phyloP scores from a whole-genome alignment of 331 rosid genomes.

The Prunus yedoensis region DNA sequence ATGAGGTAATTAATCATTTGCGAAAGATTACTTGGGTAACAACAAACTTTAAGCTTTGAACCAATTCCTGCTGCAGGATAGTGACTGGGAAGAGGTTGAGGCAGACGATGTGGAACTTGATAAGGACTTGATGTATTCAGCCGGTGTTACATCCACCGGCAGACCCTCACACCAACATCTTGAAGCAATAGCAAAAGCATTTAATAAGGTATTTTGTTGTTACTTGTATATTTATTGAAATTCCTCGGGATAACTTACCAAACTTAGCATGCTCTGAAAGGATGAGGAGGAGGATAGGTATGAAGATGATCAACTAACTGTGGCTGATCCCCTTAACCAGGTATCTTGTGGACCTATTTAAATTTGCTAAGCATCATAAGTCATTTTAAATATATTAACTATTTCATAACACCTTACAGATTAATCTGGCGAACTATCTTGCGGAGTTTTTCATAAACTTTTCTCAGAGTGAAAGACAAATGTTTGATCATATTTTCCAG shows the following conservation, averaged over 20 bases:
- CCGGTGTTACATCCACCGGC: slow-evolving; percentile 48
- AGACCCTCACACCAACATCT: slow-evolving; percentile 72
- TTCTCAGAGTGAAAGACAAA: slow-evolving; percentile 54
- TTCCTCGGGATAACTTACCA: slow-evolving; percentile 12
- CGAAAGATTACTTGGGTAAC: slow-evolving; percentile 6
- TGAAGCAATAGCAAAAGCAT: slow-evolving; percentile 79
- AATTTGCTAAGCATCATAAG: neutral
- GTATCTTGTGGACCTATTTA: slow-evolving; percentile 30
- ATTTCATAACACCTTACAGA: slow-evolving; percentile 43
- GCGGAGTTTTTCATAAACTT: slow-evolving; percentile 66
- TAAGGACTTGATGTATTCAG: slow-evolving; percentile 48
- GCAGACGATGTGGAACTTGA: slow-evolving; percentile 48
- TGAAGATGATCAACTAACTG: slow-evolving; percentile 66
- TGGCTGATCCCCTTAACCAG: slow-evolving; percentile 89
- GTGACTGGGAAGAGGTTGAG: slow-evolving; percentile 92
- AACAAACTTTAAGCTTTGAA: slow-evolving; percentile 12
- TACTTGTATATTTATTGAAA: neutral
- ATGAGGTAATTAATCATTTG: slow-evolving; percentile 48
- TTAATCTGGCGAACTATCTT: slow-evolving; percentile 68
- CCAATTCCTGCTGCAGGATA: slow-evolving; percentile 53
- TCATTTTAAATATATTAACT: slow-evolving; percentile 4
- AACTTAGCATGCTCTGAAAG: slow-evolving; percentile 42
- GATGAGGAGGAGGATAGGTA: slow-evolving; percentile 78
- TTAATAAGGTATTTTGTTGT: slow-evolving; percentile 53
- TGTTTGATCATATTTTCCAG: slow-evolving; percentile 66